Conservation (phyloP, 148 eudicot genomes). For the Persicaria tinctoria region DNA sequence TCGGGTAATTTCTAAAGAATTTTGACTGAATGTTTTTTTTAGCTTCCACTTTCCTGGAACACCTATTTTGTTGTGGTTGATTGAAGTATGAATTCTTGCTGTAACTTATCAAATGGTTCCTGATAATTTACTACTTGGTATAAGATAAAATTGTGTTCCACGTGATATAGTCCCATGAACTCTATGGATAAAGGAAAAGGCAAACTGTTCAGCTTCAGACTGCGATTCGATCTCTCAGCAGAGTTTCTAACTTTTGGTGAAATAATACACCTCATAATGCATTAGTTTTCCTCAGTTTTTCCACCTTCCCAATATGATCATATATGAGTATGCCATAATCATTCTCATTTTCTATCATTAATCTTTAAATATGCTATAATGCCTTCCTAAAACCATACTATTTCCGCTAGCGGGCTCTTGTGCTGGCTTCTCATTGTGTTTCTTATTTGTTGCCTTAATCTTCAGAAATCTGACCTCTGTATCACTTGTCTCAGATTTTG, state of each 20-base stretch:
- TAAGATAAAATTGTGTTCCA: not conserved
- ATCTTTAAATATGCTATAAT: not conserved
- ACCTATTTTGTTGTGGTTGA: not conserved
- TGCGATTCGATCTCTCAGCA: not conserved
- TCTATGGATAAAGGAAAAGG: not conserved
- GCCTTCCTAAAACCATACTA: not conserved
- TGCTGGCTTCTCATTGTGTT: not conserved
- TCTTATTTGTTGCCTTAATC: not conserved
- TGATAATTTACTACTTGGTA: not conserved
- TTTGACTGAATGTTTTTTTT: not conserved
- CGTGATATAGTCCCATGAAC: not conserved
- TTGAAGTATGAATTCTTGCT: not conserved
- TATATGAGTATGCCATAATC: not conserved
- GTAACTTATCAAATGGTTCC: slow-evolving; percentile 1
- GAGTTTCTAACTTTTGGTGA: not conserved
- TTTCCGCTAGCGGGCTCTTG: not conserved
- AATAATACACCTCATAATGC: not conserved
- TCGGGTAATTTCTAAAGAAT: not conserved
- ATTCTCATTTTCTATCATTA: not conserved
- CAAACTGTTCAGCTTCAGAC: not conserved
- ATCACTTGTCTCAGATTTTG: slow-evolving; percentile 49
- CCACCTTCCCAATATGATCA: not conserved
- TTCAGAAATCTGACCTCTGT: not conserved
- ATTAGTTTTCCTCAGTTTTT: not conserved
- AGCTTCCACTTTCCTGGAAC: not conserved